Evolutionary conservation across 306 rosid genomes (phyloP), one percentile per base, ranked within the genome.

Genomic region (Lablab purpureus): DNA sequence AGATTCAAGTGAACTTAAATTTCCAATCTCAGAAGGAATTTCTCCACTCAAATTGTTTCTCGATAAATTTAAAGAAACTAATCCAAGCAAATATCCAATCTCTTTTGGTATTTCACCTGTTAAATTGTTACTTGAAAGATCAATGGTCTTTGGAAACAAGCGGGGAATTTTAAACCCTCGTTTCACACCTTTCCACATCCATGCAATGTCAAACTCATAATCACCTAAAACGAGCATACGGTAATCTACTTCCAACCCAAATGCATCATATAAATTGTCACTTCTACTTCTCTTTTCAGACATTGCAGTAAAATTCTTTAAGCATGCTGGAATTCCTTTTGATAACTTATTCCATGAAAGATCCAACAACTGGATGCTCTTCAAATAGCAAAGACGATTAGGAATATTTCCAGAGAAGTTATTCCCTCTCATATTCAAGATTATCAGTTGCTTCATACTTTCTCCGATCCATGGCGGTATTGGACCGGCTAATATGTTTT

Each of bases 391-490:
- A 1, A 81, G 63, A 5, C 54, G 12, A 11, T 17, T 2, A 5
- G 75, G 70, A 3, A 74, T 1, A 27, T 4, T 66, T 13, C 70
- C 75, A 15, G 7, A 9, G 0, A 81, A 65, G 2, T 2, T 2
- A 73, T 81, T 81, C 3, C 0, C 6, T 14, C 22, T 25, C 54
- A 74, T 12, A 45, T 62, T 81, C 47, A 74, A 7, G 21, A 68
- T 5, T 34, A 1, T n/a, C 13, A 81, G 7, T 23, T 36, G 14
- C 0, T 23, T 14, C 0, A 81, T 2, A 41, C 18, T 54, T 45
- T 45, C 77, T 3, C 81, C 85, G 0, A 81, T 59, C 77, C 85
- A 81, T n/a, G 49, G 34, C 0, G 81, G 81, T 17, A 81, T 58
- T 17, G 49, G 14, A 0, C 77, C 77, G 0, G 28, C 56, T 11